phyloP scores from a whole-genome alignment of 257 asterid genomes.

The Ilex aquifolium region DNA sequence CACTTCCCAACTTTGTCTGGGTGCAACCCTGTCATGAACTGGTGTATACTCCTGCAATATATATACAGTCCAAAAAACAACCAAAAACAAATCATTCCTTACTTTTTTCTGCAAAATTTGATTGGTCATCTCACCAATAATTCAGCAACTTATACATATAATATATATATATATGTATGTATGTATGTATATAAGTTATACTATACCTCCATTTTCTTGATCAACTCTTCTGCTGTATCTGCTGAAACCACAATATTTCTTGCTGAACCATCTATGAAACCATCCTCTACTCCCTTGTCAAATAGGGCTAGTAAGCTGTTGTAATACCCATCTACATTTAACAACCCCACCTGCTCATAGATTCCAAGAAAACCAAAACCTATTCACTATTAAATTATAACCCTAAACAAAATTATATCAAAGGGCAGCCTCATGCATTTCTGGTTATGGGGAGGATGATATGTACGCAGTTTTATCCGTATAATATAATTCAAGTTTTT shows the following conservation, averaged over 20 bases:
- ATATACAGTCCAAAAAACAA: neutral
- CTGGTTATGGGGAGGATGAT: too few species aligned
- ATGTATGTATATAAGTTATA: too few species aligned
- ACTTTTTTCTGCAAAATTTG: constrained; percentile 2
- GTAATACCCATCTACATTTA: constrained; percentile 69
- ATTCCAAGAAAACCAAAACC: neutral
- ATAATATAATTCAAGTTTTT: too few species aligned
- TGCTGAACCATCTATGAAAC: constrained; percentile 52
- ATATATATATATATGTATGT: too few species aligned
- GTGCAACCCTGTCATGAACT: constrained; percentile 38
- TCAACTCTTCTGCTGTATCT: constrained; percentile 36
- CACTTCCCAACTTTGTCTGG: constrained; percentile 47
- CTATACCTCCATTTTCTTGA: constrained; percentile 46
- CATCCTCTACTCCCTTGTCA: constrained; percentile 74
- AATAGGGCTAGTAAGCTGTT: constrained; percentile 57
- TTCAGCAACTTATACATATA: constrained; percentile 7
- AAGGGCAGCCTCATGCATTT: too few species aligned
- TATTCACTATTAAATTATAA: neutral
- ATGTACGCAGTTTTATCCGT: too few species aligned
- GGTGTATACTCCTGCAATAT: constrained; percentile 47
- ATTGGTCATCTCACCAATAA: constrained; percentile 18
- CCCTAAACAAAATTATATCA: too few species aligned
- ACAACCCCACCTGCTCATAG: constrained; percentile 49
- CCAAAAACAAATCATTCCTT: constrained; percentile 2
- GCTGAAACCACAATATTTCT: constrained; percentile 49